Conservation (phyloP, 1,139 yeast species). For the Meyerozyma guilliermondii region DNA sequence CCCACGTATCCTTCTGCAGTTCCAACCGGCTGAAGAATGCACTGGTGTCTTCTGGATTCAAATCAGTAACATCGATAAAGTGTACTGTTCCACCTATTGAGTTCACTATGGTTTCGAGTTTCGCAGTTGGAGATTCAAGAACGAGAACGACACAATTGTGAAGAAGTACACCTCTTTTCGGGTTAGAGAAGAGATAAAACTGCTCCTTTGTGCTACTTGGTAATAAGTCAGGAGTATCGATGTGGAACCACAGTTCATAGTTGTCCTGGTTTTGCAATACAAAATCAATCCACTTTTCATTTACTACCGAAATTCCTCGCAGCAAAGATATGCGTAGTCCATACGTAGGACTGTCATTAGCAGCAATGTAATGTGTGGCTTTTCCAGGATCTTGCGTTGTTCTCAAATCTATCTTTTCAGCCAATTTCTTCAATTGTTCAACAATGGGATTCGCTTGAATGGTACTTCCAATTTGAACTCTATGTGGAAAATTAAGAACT, state of each 20-base stretch:
- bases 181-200: conserved; percentile 12
- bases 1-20: not conserved
- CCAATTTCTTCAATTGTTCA: conserved; percentile 8
- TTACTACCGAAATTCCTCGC: conserved; percentile 24
- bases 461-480: conserved; percentile 3
- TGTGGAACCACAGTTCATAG: conserved; percentile 18
- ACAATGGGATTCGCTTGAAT: conserved; percentile 2
- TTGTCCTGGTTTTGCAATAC: conserved; percentile 10
- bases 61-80: not conserved
- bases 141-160: not conserved
- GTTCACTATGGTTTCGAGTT: not conserved
- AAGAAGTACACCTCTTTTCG: conserved; percentile 11
- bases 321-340: conserved; percentile 19
- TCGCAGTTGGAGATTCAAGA: not conserved
- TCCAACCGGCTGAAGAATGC: not conserved
- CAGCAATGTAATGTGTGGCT: conserved; percentile 24
- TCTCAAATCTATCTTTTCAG: conserved; percentile 19
- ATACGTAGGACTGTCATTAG: conserved; percentile 11
- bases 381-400: conserved; percentile 13
- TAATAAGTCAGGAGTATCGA: conserved; percentile 12
- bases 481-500: conserved; percentile 11
- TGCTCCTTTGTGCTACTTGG: conserved; percentile 10
- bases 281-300: conserved; percentile 19
- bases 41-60: not conserved
- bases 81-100: not conserved